Conservation (phyloP, 805 yeast species). For the Candida rishiriensis region DNA sequence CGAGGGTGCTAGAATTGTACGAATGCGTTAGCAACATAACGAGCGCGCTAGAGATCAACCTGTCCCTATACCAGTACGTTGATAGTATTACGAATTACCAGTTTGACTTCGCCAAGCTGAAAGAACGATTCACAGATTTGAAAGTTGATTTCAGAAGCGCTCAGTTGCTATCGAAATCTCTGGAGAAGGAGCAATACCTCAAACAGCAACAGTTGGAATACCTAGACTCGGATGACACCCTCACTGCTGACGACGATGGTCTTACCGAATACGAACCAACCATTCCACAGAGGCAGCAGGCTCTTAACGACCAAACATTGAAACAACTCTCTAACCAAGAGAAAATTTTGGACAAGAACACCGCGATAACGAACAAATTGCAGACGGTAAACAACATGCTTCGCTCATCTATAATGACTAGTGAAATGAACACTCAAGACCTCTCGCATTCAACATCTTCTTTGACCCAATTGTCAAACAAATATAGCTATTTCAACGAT, state of each 20-base stretch:
- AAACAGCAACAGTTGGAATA: constrained; percentile 1
- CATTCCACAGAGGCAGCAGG: constrained; percentile 15
- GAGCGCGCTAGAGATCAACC: constrained; percentile 7
- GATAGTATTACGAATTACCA: constrained; percentile 2
- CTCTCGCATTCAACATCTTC: constrained; percentile 43
- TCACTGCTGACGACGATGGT: constrained; percentile 3
- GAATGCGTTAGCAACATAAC: constrained; percentile 14
- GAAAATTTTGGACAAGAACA: constrained; percentile 41
- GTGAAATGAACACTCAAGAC: constrained; percentile 46
- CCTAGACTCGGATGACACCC: neutral
- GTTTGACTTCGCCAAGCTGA: constrained; percentile 13
- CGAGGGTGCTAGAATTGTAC: constrained; percentile 16
- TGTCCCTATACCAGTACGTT: constrained; percentile 7
- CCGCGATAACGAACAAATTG: constrained; percentile 41
- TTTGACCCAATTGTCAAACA: constrained; percentile 36
- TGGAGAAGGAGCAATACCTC: constrained; percentile 11
- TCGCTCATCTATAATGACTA: constrained; percentile 45
- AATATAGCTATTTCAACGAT: constrained; percentile 37
- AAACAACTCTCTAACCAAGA: constrained; percentile 32
- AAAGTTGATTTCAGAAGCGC: constrained; percentile 25
- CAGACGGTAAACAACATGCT: constrained; percentile 45
- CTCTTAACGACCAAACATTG: constrained; percentile 25
- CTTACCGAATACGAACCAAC: neutral
- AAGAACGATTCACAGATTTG: constrained; percentile 23
- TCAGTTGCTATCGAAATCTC: constrained; percentile 21